Conservation (phyloP, 2,329 filamentous ascomycete genomes). For the Paecilomyces sp. region DNA sequence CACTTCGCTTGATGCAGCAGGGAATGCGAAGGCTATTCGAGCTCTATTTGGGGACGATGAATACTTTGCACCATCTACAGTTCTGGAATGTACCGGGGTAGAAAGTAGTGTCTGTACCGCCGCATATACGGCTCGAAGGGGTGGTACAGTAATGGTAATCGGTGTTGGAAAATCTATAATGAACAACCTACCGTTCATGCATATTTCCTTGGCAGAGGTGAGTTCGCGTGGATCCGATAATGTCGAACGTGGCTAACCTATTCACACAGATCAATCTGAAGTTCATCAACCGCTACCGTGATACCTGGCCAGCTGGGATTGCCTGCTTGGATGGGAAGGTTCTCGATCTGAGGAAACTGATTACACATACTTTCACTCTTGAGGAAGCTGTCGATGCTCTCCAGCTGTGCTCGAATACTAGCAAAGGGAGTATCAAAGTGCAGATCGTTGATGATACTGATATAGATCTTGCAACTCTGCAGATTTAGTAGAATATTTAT, state of each 20-base stretch:
- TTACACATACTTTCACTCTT: slow-evolving; percentile 57
- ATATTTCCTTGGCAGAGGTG: slow-evolving; percentile 53
- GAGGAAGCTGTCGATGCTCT: slow-evolving; percentile 56
- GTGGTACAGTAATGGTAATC: slow-evolving; percentile 57
- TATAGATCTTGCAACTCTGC: neutral
- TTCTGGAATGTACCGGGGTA: slow-evolving; percentile 60
- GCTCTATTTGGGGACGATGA: slow-evolving; percentile 48
- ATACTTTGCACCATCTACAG: slow-evolving; percentile 51
- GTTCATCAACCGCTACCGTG: slow-evolving; percentile 64
- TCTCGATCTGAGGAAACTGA: slow-evolving; percentile 54
- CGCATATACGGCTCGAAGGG: slow-evolving; percentile 49
- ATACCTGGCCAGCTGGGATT: slow-evolving; percentile 63
- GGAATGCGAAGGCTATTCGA: slow-evolving; percentile 48
- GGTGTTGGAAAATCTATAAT: slow-evolving; percentile 56
- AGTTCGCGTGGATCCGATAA: neutral
- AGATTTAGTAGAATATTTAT: neutral
- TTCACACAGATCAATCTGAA: slow-evolving; percentile 53
- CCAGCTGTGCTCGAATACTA: slow-evolving; percentile 45
- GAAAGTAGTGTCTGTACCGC: slow-evolving; percentile 57
- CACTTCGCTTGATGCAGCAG: slow-evolving; percentile 36
- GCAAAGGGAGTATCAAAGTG: slow-evolving; percentile 53
- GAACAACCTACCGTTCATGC: slow-evolving; percentile 63
- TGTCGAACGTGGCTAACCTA: neutral
- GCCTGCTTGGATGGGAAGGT: slow-evolving; percentile 53
- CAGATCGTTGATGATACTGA: slow-evolving; percentile 49